Evolutionary conservation across 306 rosid species (phyloP), one percentile per base, ranked within the genome.

Genomic region (Glycine latifolia): DNA sequence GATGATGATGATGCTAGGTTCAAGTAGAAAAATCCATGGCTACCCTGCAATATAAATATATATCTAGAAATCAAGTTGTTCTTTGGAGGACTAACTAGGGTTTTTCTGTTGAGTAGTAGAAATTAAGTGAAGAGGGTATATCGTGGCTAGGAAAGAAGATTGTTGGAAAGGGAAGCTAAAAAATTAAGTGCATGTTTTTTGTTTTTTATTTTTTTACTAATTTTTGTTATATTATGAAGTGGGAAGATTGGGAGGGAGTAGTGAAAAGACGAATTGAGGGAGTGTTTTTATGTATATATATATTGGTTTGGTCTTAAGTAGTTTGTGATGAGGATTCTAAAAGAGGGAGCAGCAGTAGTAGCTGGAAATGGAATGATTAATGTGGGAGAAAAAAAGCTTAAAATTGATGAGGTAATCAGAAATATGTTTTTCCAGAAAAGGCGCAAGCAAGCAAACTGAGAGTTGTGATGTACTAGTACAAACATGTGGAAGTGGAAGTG

Each of bases 281-380:
- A 26, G 31, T 26, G 31, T 26, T 26, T 1, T 0, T 26, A 2
- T 26, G 1, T 1, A 1, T 26, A 2, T 26, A 26, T 26, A 26
- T 26, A 26, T 26, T 26, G 39, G 39, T 35, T 35, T 35, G 4
- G 44, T 39, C 44, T 4, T 4, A 39, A 13, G 15, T 53, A 3
- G 58, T 7, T 54, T 14, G 12, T 5, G 35, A 17, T 14, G 35
- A 17, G 65, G 65, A 17, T 17, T 60, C 26, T 53, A 8, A 10
- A 31, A 71, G 20, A 20, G 20, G 20, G 20, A 20, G 20, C 20
- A 20, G 70, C 3, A 55, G 11, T 16, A 5, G 47, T 11, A 44
- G 73, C 11, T 71, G 78, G 81, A 73, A 54, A 75, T 69, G 58
- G 71, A 47, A 82, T 77, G 82, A 86, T 66, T 56, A n/a, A 47